Percentiles rank a stretch among this genome's conserved stretches.
These are phyloP conservation scores for Fusarium duplospermum DNA, from an alignment of 2,329 filamentous ascomycete species.

Conservation along the genomic window DNA sequence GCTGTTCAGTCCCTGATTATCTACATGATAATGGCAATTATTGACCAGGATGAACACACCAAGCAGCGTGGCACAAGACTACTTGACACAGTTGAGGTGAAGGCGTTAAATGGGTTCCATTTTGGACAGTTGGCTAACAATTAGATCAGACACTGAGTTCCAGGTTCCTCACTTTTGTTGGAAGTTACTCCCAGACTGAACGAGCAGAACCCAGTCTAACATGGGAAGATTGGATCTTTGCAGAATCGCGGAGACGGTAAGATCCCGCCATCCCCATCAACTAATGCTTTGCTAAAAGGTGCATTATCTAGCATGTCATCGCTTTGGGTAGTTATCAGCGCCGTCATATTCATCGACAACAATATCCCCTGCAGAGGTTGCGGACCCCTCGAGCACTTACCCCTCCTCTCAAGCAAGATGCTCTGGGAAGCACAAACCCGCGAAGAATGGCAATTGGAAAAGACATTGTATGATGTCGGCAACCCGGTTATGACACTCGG, in stretches of 20 bases:
- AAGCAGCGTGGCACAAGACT: conserved; percentile 8
- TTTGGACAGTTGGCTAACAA: not conserved
- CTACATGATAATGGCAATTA: conserved; percentile 48
- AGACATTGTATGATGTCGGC: conserved; percentile 24
- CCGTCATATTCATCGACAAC: conserved; percentile 34
- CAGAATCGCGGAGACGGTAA: conserved; percentile 46
- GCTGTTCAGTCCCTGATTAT: conserved; percentile 42
- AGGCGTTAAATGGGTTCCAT: not conserved
- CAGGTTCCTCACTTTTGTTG: conserved; percentile 16
- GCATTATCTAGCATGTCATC: conserved; percentile 25
- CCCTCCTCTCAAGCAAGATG: conserved; percentile 32
- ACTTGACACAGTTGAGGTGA: conserved; percentile 36
- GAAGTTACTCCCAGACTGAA: conserved; percentile 28
- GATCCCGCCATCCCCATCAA: fast-evolving
- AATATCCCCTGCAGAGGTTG: conserved; percentile 10
- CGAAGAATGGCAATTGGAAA: conserved; percentile 44
- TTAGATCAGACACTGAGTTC: conserved; percentile 17
- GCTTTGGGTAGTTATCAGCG: conserved; percentile 42
- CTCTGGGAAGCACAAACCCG: conserved; percentile 42
- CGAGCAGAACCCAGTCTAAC: conserved; percentile 19
- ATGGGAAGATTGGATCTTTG: conserved; percentile 49
- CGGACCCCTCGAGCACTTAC: conserved; percentile 6
- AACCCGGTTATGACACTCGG: conserved; percentile 28
- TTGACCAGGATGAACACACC: conserved; percentile 23
- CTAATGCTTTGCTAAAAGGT: conserved; percentile 6